Conservation (phyloP, 2,329 filamentous ascomycete species). For the Xylaria arbuscula region DNA sequence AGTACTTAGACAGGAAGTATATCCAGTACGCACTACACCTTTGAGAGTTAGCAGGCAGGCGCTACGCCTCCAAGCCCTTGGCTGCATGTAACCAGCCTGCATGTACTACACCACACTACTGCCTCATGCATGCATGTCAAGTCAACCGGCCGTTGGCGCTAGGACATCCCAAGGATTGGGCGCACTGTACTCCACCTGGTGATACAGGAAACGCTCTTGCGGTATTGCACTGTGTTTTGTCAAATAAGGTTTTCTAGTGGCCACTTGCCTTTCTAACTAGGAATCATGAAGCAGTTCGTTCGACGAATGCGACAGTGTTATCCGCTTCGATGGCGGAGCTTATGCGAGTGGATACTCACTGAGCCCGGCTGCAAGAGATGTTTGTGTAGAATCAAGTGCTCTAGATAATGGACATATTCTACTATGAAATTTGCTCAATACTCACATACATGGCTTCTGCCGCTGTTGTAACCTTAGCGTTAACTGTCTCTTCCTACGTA, state of each 20-base stretch:
- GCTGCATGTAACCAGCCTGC: slow-evolving; percentile 34
- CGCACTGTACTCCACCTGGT: slow-evolving; percentile 30
- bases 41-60: slow-evolving; percentile 8
- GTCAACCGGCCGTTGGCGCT: slow-evolving; percentile 29
- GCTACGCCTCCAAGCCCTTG: slow-evolving; percentile 26
- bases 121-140: slow-evolving; percentile 35
- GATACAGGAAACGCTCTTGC: neutral
- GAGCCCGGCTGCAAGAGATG: neutral
- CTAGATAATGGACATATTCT: too few relatives aligned
- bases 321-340: neutral
- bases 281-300: slow-evolving; percentile 5
- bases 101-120: slow-evolving; percentile 12
- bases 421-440: too few relatives aligned
- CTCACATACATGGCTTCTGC: too few relatives aligned
- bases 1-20: slow-evolving; percentile 25
- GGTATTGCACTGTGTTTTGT: slow-evolving; percentile 25
- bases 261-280: neutral
- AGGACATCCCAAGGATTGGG: slow-evolving; percentile 3
- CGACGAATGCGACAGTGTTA: slow-evolving; percentile 5
- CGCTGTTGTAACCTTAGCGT: too few relatives aligned
- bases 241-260: slow-evolving; percentile 2
- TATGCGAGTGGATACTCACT: neutral
- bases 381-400: neutral
- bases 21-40: slow-evolving; percentile 11
- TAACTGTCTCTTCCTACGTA: too few relatives aligned